Evolutionary conservation across 805 yeast genomes (phyloP).

Genomic region (Wickerhamiella vanderwaltii): DNA sequence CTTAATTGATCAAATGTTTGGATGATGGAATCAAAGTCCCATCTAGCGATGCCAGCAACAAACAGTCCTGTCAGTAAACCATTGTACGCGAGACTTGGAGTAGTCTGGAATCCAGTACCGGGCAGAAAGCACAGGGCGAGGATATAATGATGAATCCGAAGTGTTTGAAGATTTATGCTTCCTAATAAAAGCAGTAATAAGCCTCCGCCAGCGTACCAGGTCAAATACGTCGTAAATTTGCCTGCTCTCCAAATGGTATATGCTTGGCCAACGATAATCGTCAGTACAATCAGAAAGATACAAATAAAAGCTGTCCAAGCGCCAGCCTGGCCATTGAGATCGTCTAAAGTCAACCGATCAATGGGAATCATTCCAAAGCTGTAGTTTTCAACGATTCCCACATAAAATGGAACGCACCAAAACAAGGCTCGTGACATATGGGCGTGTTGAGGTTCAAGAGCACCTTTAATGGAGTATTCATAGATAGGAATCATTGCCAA

Average conservation of each 20-base stretch:
- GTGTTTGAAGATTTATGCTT: constrained; percentile 49
- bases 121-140: constrained; percentile 67
- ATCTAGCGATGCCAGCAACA: constrained; percentile 73
- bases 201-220: constrained; percentile 39
- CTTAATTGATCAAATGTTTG: constrained; percentile 58
- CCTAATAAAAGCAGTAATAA: constrained; percentile 36
- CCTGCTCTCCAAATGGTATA: constrained; percentile 62
- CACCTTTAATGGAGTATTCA: constrained; percentile 34
- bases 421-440: constrained; percentile 32
- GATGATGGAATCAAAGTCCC: constrained; percentile 87
- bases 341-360: constrained; percentile 65
- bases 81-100: constrained; percentile 46
- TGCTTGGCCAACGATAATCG: constrained; percentile 61
- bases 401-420: constrained; percentile 78
- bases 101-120: constrained; percentile 53
- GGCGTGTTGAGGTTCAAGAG: constrained; percentile 20
- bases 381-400: constrained; percentile 72
- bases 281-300: constrained; percentile 36
- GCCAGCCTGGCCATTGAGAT: constrained; percentile 65
- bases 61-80: constrained; percentile 74
- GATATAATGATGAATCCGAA: constrained; percentile 74
- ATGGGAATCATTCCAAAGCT: constrained; percentile 83
- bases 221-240: constrained; percentile 43
- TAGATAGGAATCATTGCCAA: constrained; percentile 63
- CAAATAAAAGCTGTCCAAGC: constrained; percentile 51